Evolutionary conservation across 2,329 filamentous ascomycete genomes (phyloP).

Genomic region (Myriosclerotinia duriaeana): DNA sequence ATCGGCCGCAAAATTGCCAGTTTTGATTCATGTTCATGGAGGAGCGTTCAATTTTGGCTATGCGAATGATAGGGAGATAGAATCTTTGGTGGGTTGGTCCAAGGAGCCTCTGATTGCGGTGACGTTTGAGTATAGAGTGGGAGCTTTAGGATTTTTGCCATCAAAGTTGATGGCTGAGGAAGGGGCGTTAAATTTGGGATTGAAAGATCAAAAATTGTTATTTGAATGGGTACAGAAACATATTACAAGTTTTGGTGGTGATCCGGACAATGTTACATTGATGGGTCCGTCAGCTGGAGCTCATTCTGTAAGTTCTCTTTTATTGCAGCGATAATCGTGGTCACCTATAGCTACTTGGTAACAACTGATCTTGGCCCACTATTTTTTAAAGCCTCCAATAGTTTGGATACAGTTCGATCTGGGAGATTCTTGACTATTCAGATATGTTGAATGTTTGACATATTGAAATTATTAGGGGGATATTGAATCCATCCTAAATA

Average conservation of each 20-base stretch:
- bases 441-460: background rate
- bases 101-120: constrained; percentile 54
- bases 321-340: background rate
- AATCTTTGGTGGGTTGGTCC: constrained; percentile 59
- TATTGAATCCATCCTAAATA: background rate
- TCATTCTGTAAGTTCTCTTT: constrained; percentile 52
- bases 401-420: constrained; percentile 4
- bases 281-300: constrained; percentile 63
- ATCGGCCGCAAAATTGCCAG: constrained; percentile 44
- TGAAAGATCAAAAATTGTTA: constrained; percentile 60
- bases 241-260: constrained; percentile 59
- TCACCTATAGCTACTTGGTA: background rate
- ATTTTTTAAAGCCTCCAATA: background rate
- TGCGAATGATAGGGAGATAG: constrained; percentile 46
- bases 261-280: constrained; percentile 56
- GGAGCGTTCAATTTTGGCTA: constrained; percentile 59
- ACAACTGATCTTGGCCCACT: background rate
- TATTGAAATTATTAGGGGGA: background rate
- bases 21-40: constrained; percentile 63
- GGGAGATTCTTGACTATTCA: too few relatives aligned
- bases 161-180: constrained; percentile 54
- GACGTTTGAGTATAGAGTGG: constrained; percentile 62
- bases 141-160: constrained; percentile 67
- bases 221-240: constrained; percentile 62
- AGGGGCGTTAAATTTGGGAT: constrained; percentile 62